phyloP scores from a whole-genome alignment of 2,329 filamentous ascomycete genomes.

The Myotisia sp. region DNA sequence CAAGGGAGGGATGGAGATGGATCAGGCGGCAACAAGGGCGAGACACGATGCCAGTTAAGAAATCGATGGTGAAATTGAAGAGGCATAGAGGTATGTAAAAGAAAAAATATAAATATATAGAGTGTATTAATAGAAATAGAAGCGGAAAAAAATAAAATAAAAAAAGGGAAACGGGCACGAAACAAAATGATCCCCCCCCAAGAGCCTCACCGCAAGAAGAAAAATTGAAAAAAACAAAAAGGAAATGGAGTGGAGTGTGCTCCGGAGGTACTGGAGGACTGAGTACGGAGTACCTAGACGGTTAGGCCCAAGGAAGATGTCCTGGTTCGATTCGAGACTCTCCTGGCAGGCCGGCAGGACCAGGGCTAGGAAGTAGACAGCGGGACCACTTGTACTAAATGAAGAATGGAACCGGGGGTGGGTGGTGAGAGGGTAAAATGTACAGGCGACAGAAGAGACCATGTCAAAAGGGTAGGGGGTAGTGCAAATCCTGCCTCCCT shows the following conservation, averaged over 20 bases:
- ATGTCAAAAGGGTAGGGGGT: no score
- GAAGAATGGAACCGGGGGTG: neutral
- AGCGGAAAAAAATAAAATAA: neutral
- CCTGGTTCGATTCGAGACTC: conserved; percentile 1
- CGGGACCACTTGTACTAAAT: conserved; percentile 1
- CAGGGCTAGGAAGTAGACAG: neutral
- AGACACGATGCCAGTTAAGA: neutral
- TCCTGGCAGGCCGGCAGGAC: neutral
- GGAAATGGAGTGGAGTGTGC: neutral
- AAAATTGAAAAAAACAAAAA: neutral
- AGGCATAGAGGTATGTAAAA: neutral
- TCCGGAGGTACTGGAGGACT: conserved; percentile 1
- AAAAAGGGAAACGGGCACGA: neutral
- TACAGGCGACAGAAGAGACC: no score
- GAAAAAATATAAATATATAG: neutral
- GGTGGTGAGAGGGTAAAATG: neutral
- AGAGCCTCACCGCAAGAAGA: no score
- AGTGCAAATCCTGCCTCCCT: no score
- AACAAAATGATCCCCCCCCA: no score
- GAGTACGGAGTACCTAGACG: neutral
- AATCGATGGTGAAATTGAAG: neutral
- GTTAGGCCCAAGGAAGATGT: neutral
- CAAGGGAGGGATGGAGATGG: neutral
- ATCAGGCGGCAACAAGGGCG: neutral
- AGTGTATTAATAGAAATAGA: neutral